phyloP scores from a whole-genome alignment of 768 basidiomycete genomes.

The Rhizopogon vesiculosus region DNA sequence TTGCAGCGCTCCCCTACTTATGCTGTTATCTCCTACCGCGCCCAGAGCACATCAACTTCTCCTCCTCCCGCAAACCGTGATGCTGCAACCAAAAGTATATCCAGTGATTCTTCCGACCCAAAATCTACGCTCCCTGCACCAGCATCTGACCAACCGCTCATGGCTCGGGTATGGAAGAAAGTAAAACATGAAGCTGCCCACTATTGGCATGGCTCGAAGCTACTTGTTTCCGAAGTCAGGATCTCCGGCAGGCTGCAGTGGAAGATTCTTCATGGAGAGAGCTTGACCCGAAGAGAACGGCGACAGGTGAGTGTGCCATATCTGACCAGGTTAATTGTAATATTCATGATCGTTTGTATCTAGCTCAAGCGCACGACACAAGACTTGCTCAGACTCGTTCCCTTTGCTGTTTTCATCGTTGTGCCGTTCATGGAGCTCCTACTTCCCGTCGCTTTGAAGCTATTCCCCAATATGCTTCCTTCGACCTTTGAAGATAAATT shows the following conservation, averaged over 20 bases:
- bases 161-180: slow-evolving; percentile 77
- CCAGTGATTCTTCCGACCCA: slow-evolving; percentile 27
- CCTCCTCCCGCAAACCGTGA: slow-evolving; percentile 5
- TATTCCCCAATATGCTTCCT: slow-evolving; percentile 99
- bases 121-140: slow-evolving; percentile 46
- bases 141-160: slow-evolving; percentile 37
- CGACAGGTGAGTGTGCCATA: slow-evolving; percentile 60
- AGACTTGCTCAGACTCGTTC: slow-evolving; percentile 88
- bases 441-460: slow-evolving; percentile 90
- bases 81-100: neutral
- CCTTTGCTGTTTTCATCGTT: slow-evolving; percentile 91
- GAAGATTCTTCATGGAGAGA: slow-evolving; percentile 90
- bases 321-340: neutral
- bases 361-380: slow-evolving; percentile 91
- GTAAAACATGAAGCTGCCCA: slow-evolving; percentile 95
- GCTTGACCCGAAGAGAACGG: slow-evolving; percentile 87
- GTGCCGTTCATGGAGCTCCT: slow-evolving; percentile 99
- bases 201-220: slow-evolving; percentile 95
- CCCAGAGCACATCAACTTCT: slow-evolving; percentile 32
- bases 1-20: slow-evolving; percentile 14
- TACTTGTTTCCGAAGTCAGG: slow-evolving; percentile 90
- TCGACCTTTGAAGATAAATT: slow-evolving; percentile 98
- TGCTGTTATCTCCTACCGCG: slow-evolving; percentile 18
- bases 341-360: neutral
- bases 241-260: slow-evolving; percentile 85